Evolutionary conservation across 2,329 filamentous ascomycete genomes (phyloP).

Genomic region (Aureobasidium sp.): DNA sequence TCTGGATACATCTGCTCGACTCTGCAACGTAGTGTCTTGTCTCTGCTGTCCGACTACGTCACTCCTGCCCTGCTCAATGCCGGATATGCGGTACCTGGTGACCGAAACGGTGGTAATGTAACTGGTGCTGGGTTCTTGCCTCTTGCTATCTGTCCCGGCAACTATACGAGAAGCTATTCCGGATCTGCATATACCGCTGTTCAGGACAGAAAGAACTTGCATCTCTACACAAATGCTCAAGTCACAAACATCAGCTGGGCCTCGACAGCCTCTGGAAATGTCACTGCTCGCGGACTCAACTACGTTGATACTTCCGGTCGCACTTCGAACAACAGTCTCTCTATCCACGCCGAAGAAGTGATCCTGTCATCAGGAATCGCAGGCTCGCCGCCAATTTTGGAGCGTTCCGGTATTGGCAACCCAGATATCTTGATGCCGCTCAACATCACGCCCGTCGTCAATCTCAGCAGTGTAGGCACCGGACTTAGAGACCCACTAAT

Average conservation of each 20-base stretch:
- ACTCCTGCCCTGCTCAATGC: not conserved
- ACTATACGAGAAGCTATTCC: constrained; percentile 6
- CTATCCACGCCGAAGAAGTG: constrained; percentile 29
- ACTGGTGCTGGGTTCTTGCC: constrained; percentile 11
- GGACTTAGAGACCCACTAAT: constrained; percentile 36
- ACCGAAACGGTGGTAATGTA: not conserved
- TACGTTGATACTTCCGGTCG: not conserved
- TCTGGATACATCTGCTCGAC: constrained; percentile 8
- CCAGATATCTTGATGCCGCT: constrained; percentile 22
- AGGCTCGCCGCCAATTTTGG: constrained; percentile 29
- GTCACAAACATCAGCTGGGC: constrained; percentile 1
- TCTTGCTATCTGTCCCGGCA: not conserved
- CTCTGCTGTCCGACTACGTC: not conserved
- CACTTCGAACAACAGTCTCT: constrained; percentile 16
- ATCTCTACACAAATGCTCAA: constrained; percentile 3
- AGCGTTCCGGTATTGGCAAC: constrained; percentile 32
- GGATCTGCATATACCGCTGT: constrained; percentile 12
- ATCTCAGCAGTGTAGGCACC: constrained; percentile 29
- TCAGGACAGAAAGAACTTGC: not conserved
- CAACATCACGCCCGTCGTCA: constrained; percentile 27
- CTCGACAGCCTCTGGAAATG: not conserved
- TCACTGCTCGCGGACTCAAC: constrained; percentile 1
- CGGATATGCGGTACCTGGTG: not conserved
- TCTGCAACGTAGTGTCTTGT: not conserved
- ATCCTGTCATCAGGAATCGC: constrained; percentile 32